Conservation (phyloP, 495 filamentous ascomycete genomes). For the Glarea lozoyensis region DNA sequence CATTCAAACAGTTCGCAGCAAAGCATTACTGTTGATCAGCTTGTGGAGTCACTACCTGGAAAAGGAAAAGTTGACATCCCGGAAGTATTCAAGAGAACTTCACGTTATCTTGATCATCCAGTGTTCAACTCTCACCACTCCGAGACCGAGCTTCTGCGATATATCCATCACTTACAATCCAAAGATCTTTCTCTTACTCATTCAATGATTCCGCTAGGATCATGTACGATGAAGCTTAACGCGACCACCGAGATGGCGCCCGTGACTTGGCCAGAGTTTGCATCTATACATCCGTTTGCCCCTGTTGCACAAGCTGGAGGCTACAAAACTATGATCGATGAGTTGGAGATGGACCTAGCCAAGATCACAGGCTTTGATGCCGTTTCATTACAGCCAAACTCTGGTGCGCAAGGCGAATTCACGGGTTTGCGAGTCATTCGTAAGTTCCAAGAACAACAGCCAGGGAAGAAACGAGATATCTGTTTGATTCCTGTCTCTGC, state of each 20-base stretch:
- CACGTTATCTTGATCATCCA: constrained; percentile 76
- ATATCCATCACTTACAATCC: constrained; percentile 90
- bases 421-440: constrained; percentile 89
- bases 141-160: constrained; percentile 90
- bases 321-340: constrained; percentile 59
- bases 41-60: constrained; percentile 28
- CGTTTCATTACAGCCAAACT: constrained; percentile 92
- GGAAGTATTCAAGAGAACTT: constrained; percentile 57
- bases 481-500: constrained; percentile 96
- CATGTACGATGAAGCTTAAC: constrained; percentile 99
- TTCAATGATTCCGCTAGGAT: constrained; percentile 99
- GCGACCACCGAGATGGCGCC: constrained; percentile 91
- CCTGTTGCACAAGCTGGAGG: constrained; percentile 55
- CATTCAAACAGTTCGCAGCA: constrained; percentile 21
- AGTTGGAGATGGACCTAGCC: constrained; percentile 67
- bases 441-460: constrained; percentile 65
- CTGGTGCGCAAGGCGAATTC: constrained; percentile 95
- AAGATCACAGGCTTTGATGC: constrained; percentile 87
- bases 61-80: constrained; percentile 36
- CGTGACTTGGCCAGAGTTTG: constrained; percentile 76
- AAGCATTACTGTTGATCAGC: constrained; percentile 24
- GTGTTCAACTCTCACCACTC: constrained; percentile 98
- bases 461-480: constrained; percentile 67
- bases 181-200: constrained; percentile 93
- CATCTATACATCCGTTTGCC: constrained; percentile 78